These are phyloP conservation scores for Calonectria pteridis DNA, from an alignment of 2,329 filamentous ascomycete species.

Conservation along the genomic window DNA sequence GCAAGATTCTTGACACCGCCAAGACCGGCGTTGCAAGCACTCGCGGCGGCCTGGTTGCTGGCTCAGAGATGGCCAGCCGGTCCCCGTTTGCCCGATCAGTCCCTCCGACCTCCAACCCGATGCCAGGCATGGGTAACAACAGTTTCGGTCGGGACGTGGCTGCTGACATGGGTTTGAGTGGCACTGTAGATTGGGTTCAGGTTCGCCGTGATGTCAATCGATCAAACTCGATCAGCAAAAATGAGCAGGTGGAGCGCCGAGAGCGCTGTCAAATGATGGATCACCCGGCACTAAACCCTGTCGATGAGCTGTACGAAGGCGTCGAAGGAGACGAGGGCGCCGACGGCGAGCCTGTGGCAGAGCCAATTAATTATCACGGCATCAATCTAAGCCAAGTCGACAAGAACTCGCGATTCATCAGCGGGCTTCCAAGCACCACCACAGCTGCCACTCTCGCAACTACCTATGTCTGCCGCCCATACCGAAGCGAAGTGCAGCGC, in stretches of 20 bases:
- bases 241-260: constrained; percentile 85
- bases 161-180: constrained; percentile 77
- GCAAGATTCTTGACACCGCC: constrained; percentile 92
- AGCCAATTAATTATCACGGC: constrained; percentile 83
- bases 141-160: constrained; percentile 64
- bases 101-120: constrained; percentile 55
- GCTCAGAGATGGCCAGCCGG: constrained; percentile 57
- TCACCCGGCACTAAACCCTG: constrained; percentile 86
- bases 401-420: constrained; percentile 94
- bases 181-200: constrained; percentile 91
- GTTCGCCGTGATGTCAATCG: constrained; percentile 95
- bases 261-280: constrained; percentile 97
- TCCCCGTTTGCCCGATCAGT: constrained; percentile 58
- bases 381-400: constrained; percentile 91
- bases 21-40: constrained; percentile 94
- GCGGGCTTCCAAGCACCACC: constrained; percentile 83
- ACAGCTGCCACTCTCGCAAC: constrained; percentile 88
- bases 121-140: constrained; percentile 56
- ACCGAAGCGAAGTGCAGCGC: constrained; percentile 92
- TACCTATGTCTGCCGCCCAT: constrained; percentile 92
- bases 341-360: constrained; percentile 84
- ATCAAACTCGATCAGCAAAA: constrained; percentile 91
- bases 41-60: constrained; percentile 81
- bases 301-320: constrained; percentile 87
- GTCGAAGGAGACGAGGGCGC: constrained; percentile 91